Evolutionary conservation across 768 basidiomycete species (phyloP), one percentile per base, ranked within the genome.

Genomic region (Termitomyces sp.): DNA sequence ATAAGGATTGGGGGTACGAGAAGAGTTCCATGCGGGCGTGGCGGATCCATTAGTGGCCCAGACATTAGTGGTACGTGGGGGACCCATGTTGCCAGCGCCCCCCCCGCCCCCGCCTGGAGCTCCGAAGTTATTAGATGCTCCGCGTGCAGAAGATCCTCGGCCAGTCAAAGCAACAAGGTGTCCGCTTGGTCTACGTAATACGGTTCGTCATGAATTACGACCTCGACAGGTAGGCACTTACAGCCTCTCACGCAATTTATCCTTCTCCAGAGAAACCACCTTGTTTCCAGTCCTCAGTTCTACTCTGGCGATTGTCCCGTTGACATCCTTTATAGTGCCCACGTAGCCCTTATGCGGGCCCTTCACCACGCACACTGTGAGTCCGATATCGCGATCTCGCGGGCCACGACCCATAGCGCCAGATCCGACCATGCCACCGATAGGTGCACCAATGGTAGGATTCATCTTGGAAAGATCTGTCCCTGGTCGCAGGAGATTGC

Each of bases 281-380:
- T 92, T 95, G 71, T 95, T 95, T 17, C 79, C 78, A 38, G 88
- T 89, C 14, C 93, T 87, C n/a, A 99, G 76, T 71, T 98, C 97
- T 14, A 99, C 94, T 41, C 97, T 83, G 1, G 89, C 92, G 56
- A 85, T 77, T 38, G 80, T 78, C 5, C 95, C 96, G 57, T 95
- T 96, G 29, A 94, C 91, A 68, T 98, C 97, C 73, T 95, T 98
- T 77, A 98, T 90, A 5, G 86, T 84, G 7, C 97, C 97, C 44
- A 87, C 79, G 64, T 95, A 89, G 14, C 94, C 92, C 72, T 99
- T 99, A 67, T 89, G 84, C 5, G 90, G 81, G 5, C 97, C 97
- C 68, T 92, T 90, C 58, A 92, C 77, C 5, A 98, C 84, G 11
- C 81, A 81, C 37, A 98, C 92, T 16, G 80, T 78, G 0, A 82